Evolutionary conservation across 331 rosid species (phyloP).

Genomic region (Quercus lobata): DNA sequence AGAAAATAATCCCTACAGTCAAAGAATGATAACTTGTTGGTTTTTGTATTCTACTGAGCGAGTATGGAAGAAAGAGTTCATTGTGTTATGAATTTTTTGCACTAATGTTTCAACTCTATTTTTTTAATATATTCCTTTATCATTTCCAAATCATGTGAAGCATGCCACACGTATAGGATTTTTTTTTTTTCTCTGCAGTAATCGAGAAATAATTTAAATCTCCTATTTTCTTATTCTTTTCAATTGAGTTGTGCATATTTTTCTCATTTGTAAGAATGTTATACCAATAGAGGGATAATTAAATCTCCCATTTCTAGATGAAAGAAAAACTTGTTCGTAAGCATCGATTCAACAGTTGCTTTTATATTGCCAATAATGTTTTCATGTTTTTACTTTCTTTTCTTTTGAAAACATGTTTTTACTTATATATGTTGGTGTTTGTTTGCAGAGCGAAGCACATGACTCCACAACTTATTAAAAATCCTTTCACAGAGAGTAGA

Average conservation of each 20-base stretch:
- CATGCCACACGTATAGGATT: background rate
- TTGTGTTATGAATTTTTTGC: background rate
- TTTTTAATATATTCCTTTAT: background rate
- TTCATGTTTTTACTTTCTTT: too few species aligned
- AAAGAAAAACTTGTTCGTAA: too few species aligned
- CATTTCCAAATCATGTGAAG: background rate
- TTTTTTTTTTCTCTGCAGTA: background rate
- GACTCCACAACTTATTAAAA: too few species aligned
- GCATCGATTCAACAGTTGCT: too few species aligned
- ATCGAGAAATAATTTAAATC: too few species aligned
- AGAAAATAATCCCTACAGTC: background rate
- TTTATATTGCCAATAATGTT: too few species aligned
- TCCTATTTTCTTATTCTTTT: background rate
- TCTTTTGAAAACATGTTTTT: too few species aligned
- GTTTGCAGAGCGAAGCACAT: too few species aligned
- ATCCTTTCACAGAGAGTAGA: too few species aligned
- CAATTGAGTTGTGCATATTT: background rate
- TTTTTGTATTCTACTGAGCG: background rate
- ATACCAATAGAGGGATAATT: background rate
- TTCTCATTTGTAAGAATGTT: background rate
- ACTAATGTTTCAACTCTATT: too few species aligned
- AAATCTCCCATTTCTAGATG: too few species aligned
- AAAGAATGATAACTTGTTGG: background rate
- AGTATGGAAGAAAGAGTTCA: background rate
- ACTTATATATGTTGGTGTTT: too few species aligned